A percentile compares a stretch with the other conserved stretches of the same genome.
Conservation (phyloP, 352 stramenopile genomes). For the Phytopythium delawarense region DNA sequence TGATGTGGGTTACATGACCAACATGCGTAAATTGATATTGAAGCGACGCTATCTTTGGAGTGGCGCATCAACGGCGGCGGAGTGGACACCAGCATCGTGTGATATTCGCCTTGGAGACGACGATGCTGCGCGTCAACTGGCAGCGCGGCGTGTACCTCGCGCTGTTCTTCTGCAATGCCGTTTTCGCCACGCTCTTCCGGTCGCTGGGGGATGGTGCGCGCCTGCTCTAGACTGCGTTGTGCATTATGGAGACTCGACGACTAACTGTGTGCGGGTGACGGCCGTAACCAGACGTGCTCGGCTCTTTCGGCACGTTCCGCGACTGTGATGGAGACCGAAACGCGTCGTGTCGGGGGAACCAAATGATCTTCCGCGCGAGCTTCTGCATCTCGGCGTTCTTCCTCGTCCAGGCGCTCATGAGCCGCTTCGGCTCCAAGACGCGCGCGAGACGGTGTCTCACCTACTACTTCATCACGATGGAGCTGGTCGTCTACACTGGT, state of each 20-base stretch:
- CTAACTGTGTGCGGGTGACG: background rate
- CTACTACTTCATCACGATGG: constrained; percentile 20
- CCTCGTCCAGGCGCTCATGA: constrained; percentile 39
- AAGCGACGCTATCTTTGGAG: constrained; percentile 5
- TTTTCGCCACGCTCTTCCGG: constrained; percentile 63
- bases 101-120: background rate
- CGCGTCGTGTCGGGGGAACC: constrained; percentile 51
- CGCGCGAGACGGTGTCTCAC: constrained; percentile 13
- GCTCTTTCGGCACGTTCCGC: constrained; percentile 58
- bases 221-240: background rate
- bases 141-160: constrained; percentile 45
- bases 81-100: background rate
- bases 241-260: background rate
- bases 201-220: constrained; percentile 46
- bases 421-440: constrained; percentile 26
- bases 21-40: background rate
- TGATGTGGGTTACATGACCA: background rate
- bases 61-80: background rate
- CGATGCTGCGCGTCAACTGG: constrained; percentile 26
- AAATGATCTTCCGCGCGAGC: constrained; percentile 67
- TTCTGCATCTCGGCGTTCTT: constrained; percentile 64
- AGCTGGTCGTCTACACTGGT: constrained; percentile 42
- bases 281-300: constrained; percentile 18
- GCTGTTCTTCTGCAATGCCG: constrained; percentile 73
- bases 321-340: constrained; percentile 39